Base-by-base conservation (phyloP, 306 rosid genomes). In the Hippophae gyantsensis region DNA sequence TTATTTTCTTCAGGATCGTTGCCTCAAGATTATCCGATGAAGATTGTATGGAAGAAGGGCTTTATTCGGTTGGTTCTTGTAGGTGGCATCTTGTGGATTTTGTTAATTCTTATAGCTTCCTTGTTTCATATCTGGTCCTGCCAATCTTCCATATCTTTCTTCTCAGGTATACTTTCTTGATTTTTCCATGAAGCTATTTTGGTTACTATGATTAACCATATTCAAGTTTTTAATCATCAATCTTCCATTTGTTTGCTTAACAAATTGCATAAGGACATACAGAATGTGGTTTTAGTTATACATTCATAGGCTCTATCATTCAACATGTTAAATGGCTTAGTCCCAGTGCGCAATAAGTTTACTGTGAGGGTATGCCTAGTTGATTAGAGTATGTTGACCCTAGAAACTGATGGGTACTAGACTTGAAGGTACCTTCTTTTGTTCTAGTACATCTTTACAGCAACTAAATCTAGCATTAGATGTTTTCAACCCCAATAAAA, bases 111-210 rank as follows among this genome's bases (percentile, higher is more conserved):
- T 61, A 60, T 75, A 42, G 98, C 98, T 13, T 75, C 85, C 42
- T 68, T 92, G 79, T 80, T 92, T 56, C 98, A 92, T 70, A 65
- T 92, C 25, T 92, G 98, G 98, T 87, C 96, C 45, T 92, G 98
- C 75, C 95, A 80, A 51, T 74, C 97, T 57, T 78, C 95, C 45
- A 63, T 93, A 63, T 73, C 90, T 49, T 76, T 92, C 67, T 73
- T 92, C 59, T 83, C 95, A 64, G 96, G 99, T 92, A 79, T 32
- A 50, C 50, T 43, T 54, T 27, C 7, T 5, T 52, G 26, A 48
- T 47, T 48, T 13, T 32, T 13, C 10, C 13, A 11, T 55, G 48
- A 23, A 8, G 11, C 13, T 41, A 5, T 42, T 32, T 57, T 7
- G 43, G 43, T 13, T 40, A 42, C 43, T 57, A 13, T 42, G 26